Evolutionary conservation across 352 stramenopile species (phyloP).

Genomic region (Stramenopiles sp.): DNA sequence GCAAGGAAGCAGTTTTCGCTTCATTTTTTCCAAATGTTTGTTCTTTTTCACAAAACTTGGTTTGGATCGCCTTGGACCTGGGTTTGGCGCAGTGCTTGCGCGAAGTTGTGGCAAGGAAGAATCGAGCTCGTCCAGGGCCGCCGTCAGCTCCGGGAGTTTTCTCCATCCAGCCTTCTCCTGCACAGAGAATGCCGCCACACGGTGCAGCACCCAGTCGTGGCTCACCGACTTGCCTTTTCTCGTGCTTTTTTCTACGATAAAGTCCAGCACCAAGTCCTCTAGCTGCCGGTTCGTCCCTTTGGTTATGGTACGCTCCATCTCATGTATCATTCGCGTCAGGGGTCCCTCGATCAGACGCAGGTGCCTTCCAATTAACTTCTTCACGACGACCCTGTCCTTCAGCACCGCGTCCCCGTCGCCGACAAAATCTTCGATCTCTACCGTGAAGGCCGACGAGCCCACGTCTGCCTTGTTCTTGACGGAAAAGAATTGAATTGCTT

Average conservation of each 20-base stretch:
- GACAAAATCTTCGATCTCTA: background rate
- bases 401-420: background rate
- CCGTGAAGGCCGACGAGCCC: background rate
- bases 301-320: background rate
- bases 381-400: too few species aligned
- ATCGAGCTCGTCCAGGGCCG: too few species aligned
- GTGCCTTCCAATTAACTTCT: background rate
- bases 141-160: background rate
- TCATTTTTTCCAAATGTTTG: background rate
- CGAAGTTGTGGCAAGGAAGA: background rate
- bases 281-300: background rate
- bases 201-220: background rate
- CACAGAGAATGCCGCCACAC: background rate
- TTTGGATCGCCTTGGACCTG: background rate
- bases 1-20: background rate
- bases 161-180: background rate
- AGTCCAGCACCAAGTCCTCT: background rate
- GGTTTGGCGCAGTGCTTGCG: background rate
- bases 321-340: background rate
- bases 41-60: too few species aligned
- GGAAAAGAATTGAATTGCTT: background rate
- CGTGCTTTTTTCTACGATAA: background rate
- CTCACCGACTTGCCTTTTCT: background rate
- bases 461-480: background rate
- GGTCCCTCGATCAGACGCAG: background rate